Evolutionary conservation across 345 rosid genomes (phyloP).

Genomic region (Pistacia integerrima): DNA sequence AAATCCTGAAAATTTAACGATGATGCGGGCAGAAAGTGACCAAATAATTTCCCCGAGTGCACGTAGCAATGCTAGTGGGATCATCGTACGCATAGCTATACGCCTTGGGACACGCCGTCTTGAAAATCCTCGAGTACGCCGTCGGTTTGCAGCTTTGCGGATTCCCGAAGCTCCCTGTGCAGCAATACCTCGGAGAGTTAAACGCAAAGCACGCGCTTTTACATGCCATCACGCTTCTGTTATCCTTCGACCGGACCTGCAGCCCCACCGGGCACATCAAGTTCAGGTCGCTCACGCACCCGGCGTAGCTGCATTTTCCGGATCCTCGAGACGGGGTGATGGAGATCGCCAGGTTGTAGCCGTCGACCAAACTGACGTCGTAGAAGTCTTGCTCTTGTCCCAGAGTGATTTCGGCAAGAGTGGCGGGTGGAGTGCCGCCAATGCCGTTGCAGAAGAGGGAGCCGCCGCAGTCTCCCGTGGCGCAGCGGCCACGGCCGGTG

Average conservation of each 20-base stretch:
- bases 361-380: constrained; percentile 94
- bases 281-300: constrained; percentile 85
- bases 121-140: constrained; percentile 83
- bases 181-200: constrained; percentile 87
- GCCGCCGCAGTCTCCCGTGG: constrained; percentile 93
- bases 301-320: constrained; percentile 86
- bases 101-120: constrained; percentile 91
- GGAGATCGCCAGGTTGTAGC: constrained; percentile 88
- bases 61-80: constrained; percentile 88
- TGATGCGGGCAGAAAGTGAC: constrained; percentile 86
- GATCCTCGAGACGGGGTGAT: constrained; percentile 71
- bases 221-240: constrained; percentile 72
- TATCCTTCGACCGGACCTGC: constrained; percentile 69
- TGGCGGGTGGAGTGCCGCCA: constrained; percentile 90
- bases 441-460: constrained; percentile 78
- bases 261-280: constrained; percentile 79
- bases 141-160: constrained; percentile 89
- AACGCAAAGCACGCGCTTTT: constrained; percentile 92
- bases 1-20: constrained; percentile 22
- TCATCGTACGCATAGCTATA: constrained; percentile 95
- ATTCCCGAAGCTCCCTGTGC: constrained; percentile 78
- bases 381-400: constrained; percentile 84
- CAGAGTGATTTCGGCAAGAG: constrained; percentile 85
- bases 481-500: constrained; percentile 72
- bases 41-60: constrained; percentile 67